Evolutionary conservation across 345 rosid species (phyloP), one percentile per base, ranked within the genome.

Genomic region (Cardamine chenopodiifolia): DNA sequence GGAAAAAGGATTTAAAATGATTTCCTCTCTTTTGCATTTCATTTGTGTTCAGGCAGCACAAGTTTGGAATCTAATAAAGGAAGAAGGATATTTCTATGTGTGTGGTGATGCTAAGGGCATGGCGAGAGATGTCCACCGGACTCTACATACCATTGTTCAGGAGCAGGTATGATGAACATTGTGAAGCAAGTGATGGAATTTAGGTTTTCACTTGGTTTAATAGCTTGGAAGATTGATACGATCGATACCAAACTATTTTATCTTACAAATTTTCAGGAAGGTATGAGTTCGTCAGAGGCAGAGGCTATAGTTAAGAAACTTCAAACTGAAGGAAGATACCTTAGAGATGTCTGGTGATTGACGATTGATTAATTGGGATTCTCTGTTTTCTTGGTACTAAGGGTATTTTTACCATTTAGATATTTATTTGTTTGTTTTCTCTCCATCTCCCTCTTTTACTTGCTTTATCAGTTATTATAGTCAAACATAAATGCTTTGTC

Each of bases 71-170:
- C 52, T 78, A n/a, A 73, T 78, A 32, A 66, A 68, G 50, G 76
- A 83, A 62, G 85, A 83, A 74, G 91, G 82, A 15, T 88, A 90
- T 70, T 34, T 88, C 22, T 90, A 90, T 67, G 96, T 90, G 13
- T 90, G 96, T 28, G 96, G 96, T 73, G 96, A 90, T 85, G 93
- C 96, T 74, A 90, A 90, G 84, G 93, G 96, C 79, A 90, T 90
- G 96, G 93, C 96, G 5, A 88, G 80, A 72, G 96, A 90, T 62
- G 96, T 88, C 32, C 96, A 90, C 63, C 79, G 91, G 71, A 80
- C 89, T 63, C 85, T 90, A 54, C 96, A 86, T 82, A 84, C 84
- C 57, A 86, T 90, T 60, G 67, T 82, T 48, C 88, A 80, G 60
- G 91, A 86, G 85, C 91, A 90, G 91, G 96, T 88, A 75, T 22